phyloP scores from a whole-genome alignment of 768 basidiomycete genomes.

The Suillus subluteus region DNA sequence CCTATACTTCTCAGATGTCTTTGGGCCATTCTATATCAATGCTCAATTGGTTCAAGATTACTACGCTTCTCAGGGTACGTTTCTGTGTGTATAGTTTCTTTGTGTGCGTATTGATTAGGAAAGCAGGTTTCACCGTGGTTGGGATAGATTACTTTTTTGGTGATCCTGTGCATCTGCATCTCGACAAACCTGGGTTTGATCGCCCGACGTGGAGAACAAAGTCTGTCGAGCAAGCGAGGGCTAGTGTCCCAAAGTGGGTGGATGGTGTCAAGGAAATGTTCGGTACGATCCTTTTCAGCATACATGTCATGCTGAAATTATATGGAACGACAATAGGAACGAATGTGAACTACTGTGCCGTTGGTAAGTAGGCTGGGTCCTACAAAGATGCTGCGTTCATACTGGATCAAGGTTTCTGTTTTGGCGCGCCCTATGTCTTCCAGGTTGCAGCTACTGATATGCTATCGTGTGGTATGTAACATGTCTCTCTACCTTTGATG shows the following conservation, averaged over 20 bases:
- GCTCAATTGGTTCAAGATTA: conserved; percentile 65
- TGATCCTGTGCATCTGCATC: conserved; percentile 49
- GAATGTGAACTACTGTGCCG: conserved; percentile 46
- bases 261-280: conserved; percentile 51
- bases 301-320: conserved; percentile 5
- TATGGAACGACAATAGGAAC: conserved; percentile 16
- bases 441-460: conserved; percentile 49
- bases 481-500: neutral
- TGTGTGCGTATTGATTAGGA: neutral
- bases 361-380: conserved; percentile 38
- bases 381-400: neutral
- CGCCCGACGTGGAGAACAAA: conserved; percentile 46
- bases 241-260: conserved; percentile 53
- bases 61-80: conserved; percentile 59
- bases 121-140: conserved; percentile 57
- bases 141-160: conserved; percentile 70
- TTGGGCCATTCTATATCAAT: conserved; percentile 61
- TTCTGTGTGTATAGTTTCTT: neutral
- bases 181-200: conserved; percentile 41
- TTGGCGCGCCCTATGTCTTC: conserved; percentile 56
- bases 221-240: conserved; percentile 38
- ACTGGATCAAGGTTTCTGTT: conserved; percentile 52
- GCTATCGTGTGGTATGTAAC: conserved; percentile 47
- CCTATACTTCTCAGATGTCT: conserved; percentile 63
- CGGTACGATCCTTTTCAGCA: conserved; percentile 39